A percentile compares a stretch with the other conserved stretches of the same genome.
Conservation (phyloP, 2,329 filamentous ascomycete genomes). For the Arachnopeziza araneosa region DNA sequence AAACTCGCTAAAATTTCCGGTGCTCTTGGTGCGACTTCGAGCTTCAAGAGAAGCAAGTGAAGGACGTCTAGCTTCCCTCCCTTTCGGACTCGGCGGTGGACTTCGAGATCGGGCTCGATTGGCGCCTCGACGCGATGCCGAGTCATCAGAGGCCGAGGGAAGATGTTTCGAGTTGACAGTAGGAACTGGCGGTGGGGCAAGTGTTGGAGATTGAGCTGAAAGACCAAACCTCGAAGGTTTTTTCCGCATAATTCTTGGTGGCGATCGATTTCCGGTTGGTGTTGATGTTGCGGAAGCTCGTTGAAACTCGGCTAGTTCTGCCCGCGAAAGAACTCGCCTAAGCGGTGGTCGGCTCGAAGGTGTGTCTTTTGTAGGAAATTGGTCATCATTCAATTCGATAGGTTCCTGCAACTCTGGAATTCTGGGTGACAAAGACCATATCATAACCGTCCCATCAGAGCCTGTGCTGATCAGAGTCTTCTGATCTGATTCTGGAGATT, state of each 20-base stretch:
- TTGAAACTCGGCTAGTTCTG: slow-evolving; percentile 78
- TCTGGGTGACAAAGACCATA: slow-evolving; percentile 45
- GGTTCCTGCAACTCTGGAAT: slow-evolving; percentile 17
- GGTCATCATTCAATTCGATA: slow-evolving; percentile 19
- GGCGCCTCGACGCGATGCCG: slow-evolving; percentile 13
- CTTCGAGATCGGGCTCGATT: slow-evolving; percentile 27
- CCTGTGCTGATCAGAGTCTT: slow-evolving; percentile 67
- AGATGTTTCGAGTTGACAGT: slow-evolving; percentile 23
- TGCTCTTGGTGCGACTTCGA: slow-evolving; percentile 45
- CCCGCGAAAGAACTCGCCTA: slow-evolving; percentile 78
- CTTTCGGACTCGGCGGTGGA: slow-evolving; percentile 27
- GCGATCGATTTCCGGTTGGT: slow-evolving; percentile 45
- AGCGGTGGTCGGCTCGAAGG: slow-evolving; percentile 65
- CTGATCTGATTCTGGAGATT: slow-evolving; percentile 46
- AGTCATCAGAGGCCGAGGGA: slow-evolving; percentile 26
- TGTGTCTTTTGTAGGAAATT: slow-evolving; percentile 39
- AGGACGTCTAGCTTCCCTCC: slow-evolving; percentile 39
- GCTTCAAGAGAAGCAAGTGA: slow-evolving; percentile 46
- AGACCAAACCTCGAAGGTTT: slow-evolving; percentile 49
- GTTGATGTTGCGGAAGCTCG: slow-evolving; percentile 39
- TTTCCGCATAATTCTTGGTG: slow-evolving; percentile 48
- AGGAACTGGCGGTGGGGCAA: slow-evolving; percentile 27
- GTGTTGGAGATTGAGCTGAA: slow-evolving; percentile 45
- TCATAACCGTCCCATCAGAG: slow-evolving; percentile 77
- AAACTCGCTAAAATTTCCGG: slow-evolving; percentile 38